Evolutionary conservation across 2,329 filamentous ascomycete genomes (phyloP), one percentile per base, ranked within the genome.

Genomic region (Cladosporium velox): DNA sequence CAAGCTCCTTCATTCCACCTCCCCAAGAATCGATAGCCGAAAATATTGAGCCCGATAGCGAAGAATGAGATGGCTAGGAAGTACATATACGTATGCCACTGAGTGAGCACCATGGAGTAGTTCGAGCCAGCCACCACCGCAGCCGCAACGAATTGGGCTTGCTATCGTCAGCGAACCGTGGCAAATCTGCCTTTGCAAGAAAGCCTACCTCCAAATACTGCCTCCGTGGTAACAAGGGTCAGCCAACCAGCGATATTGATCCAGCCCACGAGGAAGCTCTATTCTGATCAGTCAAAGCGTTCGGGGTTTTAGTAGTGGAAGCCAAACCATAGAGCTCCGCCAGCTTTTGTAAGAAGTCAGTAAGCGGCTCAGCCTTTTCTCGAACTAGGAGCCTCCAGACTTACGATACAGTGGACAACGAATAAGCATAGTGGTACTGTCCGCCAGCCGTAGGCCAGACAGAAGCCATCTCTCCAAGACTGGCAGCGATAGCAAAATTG

Each of bases 71-170:
- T 87, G 12, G 75, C 87, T 49, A 89, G 81, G 74, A 90, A 91
- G 54, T 91, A 87, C 26, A 90, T 79, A 75, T 91, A 91, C 68
- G 90, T 86, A 70, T 91, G 88, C 86, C 88, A 91, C 1, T 47
- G n/a, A 10, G 59, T 62, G 11, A 62, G 59, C 3, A 24, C 28
- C 8, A 62, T 38, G 15, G 59, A 38, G 30, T 26, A 62, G 21
- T 62, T 62, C 10, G 59, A 62, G n/a, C 59, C 59, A 18, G 47
- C 59, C 5, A 62, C 59, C 2, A 62, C 59, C 2, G 59, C 59
- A 6, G 59, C 59, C 11, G 59, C 59, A 11, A 62, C 52, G n/a
- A 62, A 52, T 52, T 62, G 59, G 10, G 59, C 59, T 52, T 35
- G 2, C 21, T 1, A 15, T 38, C 21, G 32, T 58, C 32, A 58